Evolutionary conservation across 2,329 filamentous ascomycete genomes (phyloP).

Genomic region (Aurifilum marmelostoma): DNA sequence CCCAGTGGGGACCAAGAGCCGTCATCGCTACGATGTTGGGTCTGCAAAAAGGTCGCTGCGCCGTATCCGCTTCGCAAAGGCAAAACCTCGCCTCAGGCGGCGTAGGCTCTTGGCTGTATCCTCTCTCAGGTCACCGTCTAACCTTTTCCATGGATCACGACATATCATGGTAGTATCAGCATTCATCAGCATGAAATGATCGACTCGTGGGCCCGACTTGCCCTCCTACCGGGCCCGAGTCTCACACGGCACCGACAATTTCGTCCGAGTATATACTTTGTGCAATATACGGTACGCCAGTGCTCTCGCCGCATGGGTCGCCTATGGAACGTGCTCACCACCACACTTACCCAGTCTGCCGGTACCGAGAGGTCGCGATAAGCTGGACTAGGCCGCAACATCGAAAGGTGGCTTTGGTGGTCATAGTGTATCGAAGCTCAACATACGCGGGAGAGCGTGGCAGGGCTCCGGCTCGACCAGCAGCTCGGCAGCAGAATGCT

Average conservation of each 20-base stretch:
- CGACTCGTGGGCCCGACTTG: not conserved
- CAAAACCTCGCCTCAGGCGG: not conserved
- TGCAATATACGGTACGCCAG: not conserved
- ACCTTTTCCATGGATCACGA: not conserved
- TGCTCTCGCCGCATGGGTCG: not conserved
- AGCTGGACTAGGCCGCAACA: not conserved
- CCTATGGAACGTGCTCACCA: not conserved
- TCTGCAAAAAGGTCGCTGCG: not conserved
- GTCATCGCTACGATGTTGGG: too few species aligned
- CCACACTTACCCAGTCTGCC: not conserved
- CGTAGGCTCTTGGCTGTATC: not conserved
- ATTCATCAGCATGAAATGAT: not conserved
- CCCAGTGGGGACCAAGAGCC: not conserved
- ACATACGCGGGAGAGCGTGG: not conserved
- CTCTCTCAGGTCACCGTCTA: not conserved
- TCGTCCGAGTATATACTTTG: slow-evolving; percentile 3
- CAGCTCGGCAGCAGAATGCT: not conserved
- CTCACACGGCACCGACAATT: slow-evolving; percentile 4
- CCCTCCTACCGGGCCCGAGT: slow-evolving; percentile 6
- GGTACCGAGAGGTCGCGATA: too few species aligned
- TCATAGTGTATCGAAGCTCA: not conserved
- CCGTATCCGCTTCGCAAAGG: not conserved
- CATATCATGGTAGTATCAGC: not conserved
- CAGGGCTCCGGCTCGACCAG: not conserved
- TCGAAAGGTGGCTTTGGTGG: too few species aligned